phyloP scores from a whole-genome alignment of 352 stramenopile species.

The Phytopythium aichiense region DNA sequence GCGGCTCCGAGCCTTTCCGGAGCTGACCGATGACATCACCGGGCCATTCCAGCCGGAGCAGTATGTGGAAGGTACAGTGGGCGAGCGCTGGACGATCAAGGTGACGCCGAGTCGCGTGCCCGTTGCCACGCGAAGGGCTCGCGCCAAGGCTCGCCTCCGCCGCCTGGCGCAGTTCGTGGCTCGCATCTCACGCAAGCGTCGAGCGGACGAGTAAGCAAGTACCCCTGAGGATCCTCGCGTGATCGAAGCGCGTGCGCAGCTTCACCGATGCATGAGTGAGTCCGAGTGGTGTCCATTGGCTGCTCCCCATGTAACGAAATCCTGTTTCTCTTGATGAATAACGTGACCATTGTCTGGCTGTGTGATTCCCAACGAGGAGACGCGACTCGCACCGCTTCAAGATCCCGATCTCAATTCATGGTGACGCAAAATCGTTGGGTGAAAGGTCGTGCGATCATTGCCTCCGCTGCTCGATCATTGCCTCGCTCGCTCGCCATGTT shows the following conservation, averaged over 20 bases:
- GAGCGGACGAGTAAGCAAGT: background rate
- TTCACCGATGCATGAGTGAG: too few relatives aligned
- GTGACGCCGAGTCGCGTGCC: background rate
- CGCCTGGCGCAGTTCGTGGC: background rate
- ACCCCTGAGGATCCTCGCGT: background rate
- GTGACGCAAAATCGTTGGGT: background rate
- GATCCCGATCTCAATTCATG: too few relatives aligned
- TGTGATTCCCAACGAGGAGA: too few relatives aligned
- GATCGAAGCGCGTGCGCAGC: background rate
- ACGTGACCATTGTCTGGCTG: too few relatives aligned
- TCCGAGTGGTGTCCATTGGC: too few relatives aligned
- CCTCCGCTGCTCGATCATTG: background rate
- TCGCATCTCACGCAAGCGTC: background rate
- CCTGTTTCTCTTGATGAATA: too few relatives aligned
- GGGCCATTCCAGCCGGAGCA: conserved; percentile 22
- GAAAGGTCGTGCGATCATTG: conserved; percentile 2
- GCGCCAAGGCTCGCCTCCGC: background rate
- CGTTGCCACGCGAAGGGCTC: background rate
- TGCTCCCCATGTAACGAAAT: too few relatives aligned
- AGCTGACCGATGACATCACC: conserved; percentile 9
- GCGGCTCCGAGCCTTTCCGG: conserved; percentile 80
- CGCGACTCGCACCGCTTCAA: too few relatives aligned
- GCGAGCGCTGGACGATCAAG: background rate
- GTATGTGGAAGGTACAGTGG: conserved; percentile 7
- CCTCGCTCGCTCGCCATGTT: conserved; percentile 35